Evolutionary conservation across 495 filamentous ascomycete genomes (phyloP), one percentile per base, ranked within the genome.

Genomic region (Penicillium salamii): DNA sequence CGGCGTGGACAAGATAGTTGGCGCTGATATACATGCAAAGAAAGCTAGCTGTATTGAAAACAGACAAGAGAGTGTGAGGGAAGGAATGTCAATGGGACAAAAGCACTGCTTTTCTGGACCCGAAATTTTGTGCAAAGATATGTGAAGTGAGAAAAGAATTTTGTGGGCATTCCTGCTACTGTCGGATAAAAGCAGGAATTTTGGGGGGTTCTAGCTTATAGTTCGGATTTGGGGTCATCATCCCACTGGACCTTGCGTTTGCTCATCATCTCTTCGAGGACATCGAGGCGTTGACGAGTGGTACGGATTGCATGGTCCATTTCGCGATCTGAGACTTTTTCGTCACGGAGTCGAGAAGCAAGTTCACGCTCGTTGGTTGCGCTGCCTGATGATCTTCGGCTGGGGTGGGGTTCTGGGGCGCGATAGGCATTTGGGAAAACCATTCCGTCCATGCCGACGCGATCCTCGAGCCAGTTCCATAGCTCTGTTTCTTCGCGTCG

Each of bases 381-480:
- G 65, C 14, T 36, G 35, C 43, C 58, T 43, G 21, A 53, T 49
- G 37, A 52, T 24, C 43, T 55, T 48, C 42, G 65, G 46, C 41
- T 61, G 41, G 37, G 44, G 37, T 59, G 54, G 14, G 60, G 52
- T 14, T 68, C 62, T 7, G 59, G 49, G 5, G 57, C 53, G 32
- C 58, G 52, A 24, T 68, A 60, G 19, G 61, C 55, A 2, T 53
- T 67, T 21, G 73, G 62, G 29, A 75, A 68, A 8, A 75, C 69
- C 49, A 89, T 67, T n/a, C 81, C 78, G 43, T 90, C 84, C 64
- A 91, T 74, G 4, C 87, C 89, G 1, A 88, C 83, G 11, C 93
- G 76, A 48, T 97, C 88, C 57, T 99, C 93, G 9, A 99, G 72
- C 93, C 93, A 99, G 42, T 87, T 84, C 95, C 95, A 99, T 7